phyloP scores from a whole-genome alignment of 495 filamentous ascomycete genomes.

The Hypoxylon rickii region DNA sequence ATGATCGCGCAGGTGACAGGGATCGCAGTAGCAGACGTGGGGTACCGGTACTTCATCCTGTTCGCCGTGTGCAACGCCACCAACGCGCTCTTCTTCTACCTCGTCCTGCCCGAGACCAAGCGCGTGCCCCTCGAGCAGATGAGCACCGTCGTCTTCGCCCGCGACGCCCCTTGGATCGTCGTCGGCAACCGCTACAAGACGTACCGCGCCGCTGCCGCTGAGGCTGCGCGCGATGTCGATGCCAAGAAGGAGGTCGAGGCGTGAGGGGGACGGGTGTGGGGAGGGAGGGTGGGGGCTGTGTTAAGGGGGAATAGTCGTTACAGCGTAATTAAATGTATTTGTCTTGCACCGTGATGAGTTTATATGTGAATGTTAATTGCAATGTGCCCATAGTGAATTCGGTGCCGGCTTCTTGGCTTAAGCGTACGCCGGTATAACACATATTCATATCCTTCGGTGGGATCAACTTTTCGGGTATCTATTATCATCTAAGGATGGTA shows the following conservation, averaged over 20 bases:
- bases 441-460: too few relatives aligned
- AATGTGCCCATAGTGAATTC: too few relatives aligned
- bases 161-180: constrained; percentile 67
- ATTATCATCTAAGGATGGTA: too few relatives aligned
- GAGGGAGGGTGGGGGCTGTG: not conserved
- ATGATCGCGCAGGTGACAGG: constrained; percentile 74
- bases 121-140: constrained; percentile 70
- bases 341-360: too few relatives aligned
- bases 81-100: constrained; percentile 70
- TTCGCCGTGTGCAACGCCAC: constrained; percentile 62
- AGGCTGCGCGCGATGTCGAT: constrained; percentile 7
- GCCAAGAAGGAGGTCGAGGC: constrained; percentile 27
- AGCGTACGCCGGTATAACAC: too few relatives aligned
- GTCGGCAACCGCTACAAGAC: constrained; percentile 37
- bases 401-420: too few relatives aligned
- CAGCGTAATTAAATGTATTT: too few relatives aligned
- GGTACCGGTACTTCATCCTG: constrained; percentile 60
- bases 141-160: constrained; percentile 65
- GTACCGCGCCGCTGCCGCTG: constrained; percentile 16
- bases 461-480: too few relatives aligned
- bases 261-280: not conserved
- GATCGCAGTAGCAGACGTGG: constrained; percentile 57
- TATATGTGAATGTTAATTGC: too few relatives aligned
- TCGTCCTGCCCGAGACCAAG: constrained; percentile 66
- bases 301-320: too few relatives aligned